phyloP scores from a whole-genome alignment of 148 eudicot species.

The Chenopodium berlandieri region DNA sequence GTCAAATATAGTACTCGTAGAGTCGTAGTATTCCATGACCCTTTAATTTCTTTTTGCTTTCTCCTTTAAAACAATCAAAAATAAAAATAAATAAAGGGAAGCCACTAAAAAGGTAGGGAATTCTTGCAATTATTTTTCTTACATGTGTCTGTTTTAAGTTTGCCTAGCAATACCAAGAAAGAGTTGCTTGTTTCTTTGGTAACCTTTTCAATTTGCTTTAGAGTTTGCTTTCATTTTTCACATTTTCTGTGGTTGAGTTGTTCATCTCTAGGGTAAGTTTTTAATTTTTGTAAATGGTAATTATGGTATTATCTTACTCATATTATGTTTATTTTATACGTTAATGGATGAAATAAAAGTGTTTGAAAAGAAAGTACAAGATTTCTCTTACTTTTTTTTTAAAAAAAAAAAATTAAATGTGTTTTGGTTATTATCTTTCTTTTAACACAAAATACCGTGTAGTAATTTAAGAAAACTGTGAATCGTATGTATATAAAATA shows the following conservation, averaged over 20 bases:
- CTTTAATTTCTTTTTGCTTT: background rate
- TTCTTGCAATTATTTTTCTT: constrained; percentile 5
- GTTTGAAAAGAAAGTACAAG: too few relatives aligned
- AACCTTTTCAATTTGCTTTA: background rate
- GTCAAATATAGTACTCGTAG: constrained; percentile 5
- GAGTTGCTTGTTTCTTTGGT: constrained; percentile 11
- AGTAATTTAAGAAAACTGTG: too few relatives aligned
- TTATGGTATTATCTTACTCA: background rate
- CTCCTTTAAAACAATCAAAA: background rate
- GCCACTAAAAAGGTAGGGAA: background rate
- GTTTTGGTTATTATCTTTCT: too few relatives aligned
- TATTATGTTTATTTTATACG: too few relatives aligned
- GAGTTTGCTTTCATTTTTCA: background rate
- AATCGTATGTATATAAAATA: too few relatives aligned
- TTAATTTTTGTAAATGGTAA: too few relatives aligned
- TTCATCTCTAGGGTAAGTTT: background rate
- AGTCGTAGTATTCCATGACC: background rate
- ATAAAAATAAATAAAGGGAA: background rate
- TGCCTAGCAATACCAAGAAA: background rate
- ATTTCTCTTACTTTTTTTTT: too few relatives aligned
- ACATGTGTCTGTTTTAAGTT: constrained; percentile 21
- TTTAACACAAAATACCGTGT: too few relatives aligned
- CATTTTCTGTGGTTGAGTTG: background rate
- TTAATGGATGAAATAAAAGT: too few relatives aligned
- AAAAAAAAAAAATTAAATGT: too few relatives aligned